Conservation (phyloP, 352 stramenopile genomes). For the Albugo candida region DNA sequence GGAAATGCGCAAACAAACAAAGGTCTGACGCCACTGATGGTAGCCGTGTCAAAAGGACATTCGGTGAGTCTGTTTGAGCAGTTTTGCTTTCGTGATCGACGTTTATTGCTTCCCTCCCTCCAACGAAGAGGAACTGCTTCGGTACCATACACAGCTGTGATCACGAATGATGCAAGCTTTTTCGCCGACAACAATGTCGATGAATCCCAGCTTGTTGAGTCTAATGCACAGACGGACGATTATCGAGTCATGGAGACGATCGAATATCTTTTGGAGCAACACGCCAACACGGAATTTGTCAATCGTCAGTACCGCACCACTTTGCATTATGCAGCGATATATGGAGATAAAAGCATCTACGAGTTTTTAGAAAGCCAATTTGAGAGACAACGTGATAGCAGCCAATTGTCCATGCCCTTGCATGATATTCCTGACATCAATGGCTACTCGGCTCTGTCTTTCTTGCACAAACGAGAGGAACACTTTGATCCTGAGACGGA, state of each 20-base stretch:
- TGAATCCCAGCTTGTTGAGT: too few relatives aligned
- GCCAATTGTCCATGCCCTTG: too few relatives aligned
- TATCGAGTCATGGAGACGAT: slow-evolving; percentile 40
- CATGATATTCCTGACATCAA: slow-evolving; percentile 39
- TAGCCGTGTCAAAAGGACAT: slow-evolving; percentile 30
- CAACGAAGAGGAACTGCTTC: too few relatives aligned
- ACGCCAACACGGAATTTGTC: slow-evolving; percentile 34
- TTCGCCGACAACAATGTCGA: too few relatives aligned
- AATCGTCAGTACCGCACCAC: slow-evolving; percentile 48
- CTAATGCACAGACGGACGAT: slow-evolving; percentile 20
- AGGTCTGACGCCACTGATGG: slow-evolving; percentile 58
- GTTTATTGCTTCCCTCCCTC: too few relatives aligned
- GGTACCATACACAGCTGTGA: too few relatives aligned
- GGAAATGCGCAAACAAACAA: slow-evolving; percentile 48
- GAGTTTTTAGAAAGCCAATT: slow-evolving; percentile 31
- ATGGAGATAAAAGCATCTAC: slow-evolving; percentile 36
- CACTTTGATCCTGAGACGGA: slow-evolving; percentile 15
- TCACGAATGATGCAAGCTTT: too few relatives aligned
- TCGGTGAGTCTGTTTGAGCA: too few relatives aligned
- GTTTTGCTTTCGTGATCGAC: too few relatives aligned
- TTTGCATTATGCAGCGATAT: slow-evolving; percentile 55
- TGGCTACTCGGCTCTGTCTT: slow-evolving; percentile 29
- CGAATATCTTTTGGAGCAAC: slow-evolving; percentile 44
- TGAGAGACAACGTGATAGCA: slow-evolving; percentile 13
- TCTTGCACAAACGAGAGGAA: slow-evolving; percentile 8